A percentile compares a stretch with the other conserved stretches of the same genome.
Conservation (phyloP, 176 grass and related monocot genomes). For the Hyparrhenia diplandra region DNA sequence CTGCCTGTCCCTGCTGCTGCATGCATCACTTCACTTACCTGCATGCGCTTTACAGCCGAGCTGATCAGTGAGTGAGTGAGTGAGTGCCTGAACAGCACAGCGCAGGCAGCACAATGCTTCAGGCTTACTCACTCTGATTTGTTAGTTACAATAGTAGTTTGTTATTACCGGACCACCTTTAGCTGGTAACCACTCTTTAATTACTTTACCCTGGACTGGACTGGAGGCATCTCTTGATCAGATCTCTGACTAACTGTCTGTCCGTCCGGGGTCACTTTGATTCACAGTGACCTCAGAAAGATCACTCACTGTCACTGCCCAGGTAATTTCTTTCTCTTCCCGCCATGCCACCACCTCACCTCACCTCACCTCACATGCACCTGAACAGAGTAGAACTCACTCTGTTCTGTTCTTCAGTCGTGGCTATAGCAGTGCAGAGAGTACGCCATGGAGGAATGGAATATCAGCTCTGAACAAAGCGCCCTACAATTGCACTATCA, state of each 20-base stretch:
- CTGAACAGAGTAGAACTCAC: background rate
- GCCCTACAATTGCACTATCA: conserved; percentile 31
- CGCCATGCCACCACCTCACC: background rate
- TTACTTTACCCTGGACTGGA: background rate
- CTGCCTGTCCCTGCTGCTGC: too few species aligned
- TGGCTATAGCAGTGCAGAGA: background rate
- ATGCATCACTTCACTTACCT: too few species aligned
- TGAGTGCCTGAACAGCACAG: too few species aligned
- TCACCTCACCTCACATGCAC: background rate
- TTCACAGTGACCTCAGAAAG: background rate
- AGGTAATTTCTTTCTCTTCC: background rate
- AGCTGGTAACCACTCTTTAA: background rate
- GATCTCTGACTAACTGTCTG: conserved; percentile 24
- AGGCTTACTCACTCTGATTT: background rate
- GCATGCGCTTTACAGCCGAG: too few species aligned
- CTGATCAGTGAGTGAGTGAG: too few species aligned
- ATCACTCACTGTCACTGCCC: background rate
- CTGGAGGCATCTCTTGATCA: conserved; percentile 18
- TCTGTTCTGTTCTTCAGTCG: background rate
- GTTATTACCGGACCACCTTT: background rate
- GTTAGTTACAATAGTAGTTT: background rate
- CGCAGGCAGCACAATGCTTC: conserved; percentile 11
- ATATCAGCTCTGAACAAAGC: conserved; percentile 30
- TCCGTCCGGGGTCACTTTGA: background rate
- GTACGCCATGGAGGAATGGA: conserved; percentile 22